Evolutionary conservation across 2,329 filamentous ascomycete species (phyloP).

Genomic region (Cordyceps cateniannulata): DNA sequence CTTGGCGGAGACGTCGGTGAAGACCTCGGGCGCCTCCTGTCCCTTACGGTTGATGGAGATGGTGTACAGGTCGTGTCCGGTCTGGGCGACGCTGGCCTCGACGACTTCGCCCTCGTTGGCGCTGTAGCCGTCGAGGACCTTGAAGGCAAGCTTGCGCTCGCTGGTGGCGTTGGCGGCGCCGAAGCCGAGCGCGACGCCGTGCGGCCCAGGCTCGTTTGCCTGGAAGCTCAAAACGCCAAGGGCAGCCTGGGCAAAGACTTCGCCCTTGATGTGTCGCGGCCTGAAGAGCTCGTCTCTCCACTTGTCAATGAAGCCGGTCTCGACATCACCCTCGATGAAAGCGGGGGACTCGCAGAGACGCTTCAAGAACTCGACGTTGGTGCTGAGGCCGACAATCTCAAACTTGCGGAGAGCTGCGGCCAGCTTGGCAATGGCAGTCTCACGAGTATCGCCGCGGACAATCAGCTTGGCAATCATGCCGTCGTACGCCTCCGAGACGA

Average conservation of each 20-base stretch:
- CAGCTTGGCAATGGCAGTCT: slow-evolving; percentile 77
- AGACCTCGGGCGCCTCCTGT: slow-evolving; percentile 31
- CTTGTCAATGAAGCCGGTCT: slow-evolving; percentile 95
- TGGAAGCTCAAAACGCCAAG: slow-evolving; percentile 61
- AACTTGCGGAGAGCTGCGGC: slow-evolving; percentile 77
- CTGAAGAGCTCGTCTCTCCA: slow-evolving; percentile 74
- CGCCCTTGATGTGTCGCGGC: slow-evolving; percentile 52
- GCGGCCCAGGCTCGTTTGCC: slow-evolving; percentile 32
- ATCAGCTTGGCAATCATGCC: slow-evolving; percentile 99
- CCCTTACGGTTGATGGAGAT: slow-evolving; percentile 38
- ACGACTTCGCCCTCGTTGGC: slow-evolving; percentile 59
- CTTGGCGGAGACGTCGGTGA: slow-evolving; percentile 40
- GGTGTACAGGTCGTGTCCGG: slow-evolving; percentile 39
- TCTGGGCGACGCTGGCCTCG: slow-evolving; percentile 44
- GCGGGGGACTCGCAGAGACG: slow-evolving; percentile 72
- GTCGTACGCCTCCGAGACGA: slow-evolving; percentile 90
- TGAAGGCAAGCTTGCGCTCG: slow-evolving; percentile 45
- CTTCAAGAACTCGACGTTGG: slow-evolving; percentile 96
- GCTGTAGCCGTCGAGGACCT: slow-evolving; percentile 53
- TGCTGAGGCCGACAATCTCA: slow-evolving; percentile 86
- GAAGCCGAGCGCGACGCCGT: slow-evolving; percentile 50
- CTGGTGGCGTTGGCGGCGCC: slow-evolving; percentile 35
- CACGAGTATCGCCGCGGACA: slow-evolving; percentile 71
- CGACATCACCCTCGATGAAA: slow-evolving; percentile 81
- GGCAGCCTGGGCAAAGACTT: slow-evolving; percentile 82